phyloP scores from a whole-genome alignment of 164 flowering plant species.

The Houttuynia cordata region DNA sequence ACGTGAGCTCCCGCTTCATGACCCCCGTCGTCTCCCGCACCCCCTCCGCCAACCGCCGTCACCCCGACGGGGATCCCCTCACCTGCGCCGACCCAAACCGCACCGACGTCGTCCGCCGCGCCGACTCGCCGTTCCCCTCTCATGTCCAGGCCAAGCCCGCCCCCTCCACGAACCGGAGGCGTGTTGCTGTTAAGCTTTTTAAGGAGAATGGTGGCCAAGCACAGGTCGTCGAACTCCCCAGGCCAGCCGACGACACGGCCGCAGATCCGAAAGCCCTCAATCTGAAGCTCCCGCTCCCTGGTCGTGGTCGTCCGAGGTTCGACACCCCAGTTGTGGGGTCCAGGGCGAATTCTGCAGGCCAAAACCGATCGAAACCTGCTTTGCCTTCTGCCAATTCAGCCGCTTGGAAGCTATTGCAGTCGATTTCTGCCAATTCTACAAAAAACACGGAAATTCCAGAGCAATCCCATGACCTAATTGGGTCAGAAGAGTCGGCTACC shows the following conservation, averaged over 20 bases:
- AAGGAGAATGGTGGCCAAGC: constrained; percentile 11
- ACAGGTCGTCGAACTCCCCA: background rate
- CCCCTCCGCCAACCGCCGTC: background rate
- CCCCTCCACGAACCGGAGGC: constrained; percentile 5
- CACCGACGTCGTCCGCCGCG: constrained; percentile 6
- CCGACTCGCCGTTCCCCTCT: constrained; percentile 7
- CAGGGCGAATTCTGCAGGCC: constrained; percentile 3
- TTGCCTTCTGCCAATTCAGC: constrained; percentile 9
- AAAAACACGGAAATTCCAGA: constrained; percentile 1
- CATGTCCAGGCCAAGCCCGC: constrained; percentile 4
- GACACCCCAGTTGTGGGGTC: constrained; percentile 14
- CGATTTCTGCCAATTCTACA: constrained; percentile 1
- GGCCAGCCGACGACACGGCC: background rate
- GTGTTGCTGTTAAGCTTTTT: constrained; percentile 7
- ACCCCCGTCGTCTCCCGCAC: constrained; percentile 19
- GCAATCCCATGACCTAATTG: background rate
- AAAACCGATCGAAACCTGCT: background rate
- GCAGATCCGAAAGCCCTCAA: background rate
- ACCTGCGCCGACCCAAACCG: constrained; percentile 9
- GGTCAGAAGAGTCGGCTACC: background rate
- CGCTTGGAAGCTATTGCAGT: constrained; percentile 20
- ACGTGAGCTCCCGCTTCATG: constrained; percentile 26
- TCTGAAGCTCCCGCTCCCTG: constrained; percentile 1
- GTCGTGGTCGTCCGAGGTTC: constrained; percentile 7
- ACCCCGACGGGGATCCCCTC: constrained; percentile 3